Evolutionary conservation across 176 grass and related monocot species (phyloP), one percentile per base, ranked within the genome.

Genomic region (Musa itinerans): DNA sequence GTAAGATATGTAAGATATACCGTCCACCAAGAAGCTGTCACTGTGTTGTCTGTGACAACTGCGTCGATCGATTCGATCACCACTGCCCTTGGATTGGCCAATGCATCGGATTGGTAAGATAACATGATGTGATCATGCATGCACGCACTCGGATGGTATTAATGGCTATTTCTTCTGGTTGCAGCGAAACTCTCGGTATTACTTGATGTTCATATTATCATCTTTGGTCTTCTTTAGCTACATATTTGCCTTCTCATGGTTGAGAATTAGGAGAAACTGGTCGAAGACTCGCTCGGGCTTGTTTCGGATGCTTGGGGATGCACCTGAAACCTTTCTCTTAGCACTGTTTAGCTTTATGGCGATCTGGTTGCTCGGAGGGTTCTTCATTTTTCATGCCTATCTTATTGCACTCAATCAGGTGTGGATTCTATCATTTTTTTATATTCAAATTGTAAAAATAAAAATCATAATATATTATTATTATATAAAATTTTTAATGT

Each of bases 41-140:
- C 74, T 90, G 92, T 34, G 52, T 52, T 21, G 74, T 91, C 15
- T 86, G 92, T 63, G 88, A 91, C 83, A 96, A 89, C 63, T 91
- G 83, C 34, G 74, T 91, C 9, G 73, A 91, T 43, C 89, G 81
- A 71, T 96, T 96, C 13, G 86, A 91, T 57, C 92, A 91, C 62
- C 92, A 96, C 57, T 87, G 86, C 77, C 77, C 83, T 29, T 88
- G 83, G 88, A 88, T 84, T 23, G 80, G 77, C 74, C 83, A 90
- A 54, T 91, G 88, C 25, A 79, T 96, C 57, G 88, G 92, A 73
- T 75, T 88, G 81, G 92, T 96, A 88, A 0, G 74, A 57, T 50
- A 48, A 3, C 83, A 53, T 15, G 16, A 34, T 49, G 21, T 16
- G 34, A 67, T 54, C 29, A 63, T 66, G 20, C 24, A 27, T 29